Conservation (phyloP, 2,329 filamentous ascomycete genomes). For the Exutisphaerella laricina region DNA sequence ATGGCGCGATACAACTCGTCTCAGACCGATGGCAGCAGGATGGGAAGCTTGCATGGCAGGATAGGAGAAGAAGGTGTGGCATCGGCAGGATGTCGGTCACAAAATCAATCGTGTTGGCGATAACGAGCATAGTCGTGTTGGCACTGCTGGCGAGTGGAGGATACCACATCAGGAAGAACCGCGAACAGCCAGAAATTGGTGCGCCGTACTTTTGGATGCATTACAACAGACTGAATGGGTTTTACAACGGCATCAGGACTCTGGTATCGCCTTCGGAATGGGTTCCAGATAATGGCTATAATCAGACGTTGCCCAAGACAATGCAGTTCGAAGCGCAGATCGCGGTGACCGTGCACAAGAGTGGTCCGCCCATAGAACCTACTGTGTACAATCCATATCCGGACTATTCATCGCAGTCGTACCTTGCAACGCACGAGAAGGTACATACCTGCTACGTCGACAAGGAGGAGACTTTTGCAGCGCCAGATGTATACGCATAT, state of each 20-base stretch:
- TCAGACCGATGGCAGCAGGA: slow-evolving; percentile 22
- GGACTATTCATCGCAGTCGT: slow-evolving; percentile 39
- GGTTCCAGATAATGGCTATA: slow-evolving; percentile 43
- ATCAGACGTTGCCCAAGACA: slow-evolving; percentile 34
- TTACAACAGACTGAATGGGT: slow-evolving; percentile 41
- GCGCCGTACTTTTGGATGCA: slow-evolving; percentile 43
- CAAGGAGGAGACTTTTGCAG: slow-evolving; percentile 48
- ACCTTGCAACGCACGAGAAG: slow-evolving; percentile 46
- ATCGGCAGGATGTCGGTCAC: slow-evolving; percentile 36
- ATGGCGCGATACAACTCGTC: slow-evolving; percentile 21
- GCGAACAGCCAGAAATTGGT: slow-evolving; percentile 23
- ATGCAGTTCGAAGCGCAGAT: slow-evolving; percentile 25
- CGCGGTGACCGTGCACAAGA: neutral
- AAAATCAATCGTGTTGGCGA: slow-evolving; percentile 38
- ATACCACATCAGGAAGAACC: slow-evolving; percentile 27
- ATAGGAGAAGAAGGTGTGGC: slow-evolving; percentile 19
- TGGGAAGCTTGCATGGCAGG: slow-evolving; percentile 35
- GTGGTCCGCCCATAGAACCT: slow-evolving; percentile 33
- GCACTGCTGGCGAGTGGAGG: slow-evolving; percentile 40
- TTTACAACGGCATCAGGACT: slow-evolving; percentile 45
- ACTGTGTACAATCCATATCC: slow-evolving; percentile 44
- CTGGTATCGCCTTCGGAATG: slow-evolving; percentile 41
- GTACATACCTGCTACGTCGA: slow-evolving; percentile 62
- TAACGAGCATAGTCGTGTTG: slow-evolving; percentile 37
- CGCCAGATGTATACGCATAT: slow-evolving; percentile 63